phyloP scores from a whole-genome alignment of 306 rosid genomes.

The Urtica urens region DNA sequence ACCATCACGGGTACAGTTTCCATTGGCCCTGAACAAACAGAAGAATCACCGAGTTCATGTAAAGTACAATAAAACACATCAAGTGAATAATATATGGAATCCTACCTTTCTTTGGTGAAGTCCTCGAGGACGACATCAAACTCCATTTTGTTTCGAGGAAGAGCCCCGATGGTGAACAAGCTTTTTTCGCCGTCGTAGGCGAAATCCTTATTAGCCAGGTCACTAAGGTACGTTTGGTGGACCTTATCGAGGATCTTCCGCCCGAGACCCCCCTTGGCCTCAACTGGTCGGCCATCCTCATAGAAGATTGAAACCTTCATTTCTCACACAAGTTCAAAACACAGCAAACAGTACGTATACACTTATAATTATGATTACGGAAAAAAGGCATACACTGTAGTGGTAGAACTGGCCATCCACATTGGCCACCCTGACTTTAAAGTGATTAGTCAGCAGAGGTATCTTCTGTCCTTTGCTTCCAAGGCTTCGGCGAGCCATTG shows the following conservation, averaged over 20 bases:
- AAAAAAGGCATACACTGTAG: constrained; percentile 53
- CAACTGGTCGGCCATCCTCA: constrained; percentile 91
- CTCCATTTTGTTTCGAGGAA: constrained; percentile 73
- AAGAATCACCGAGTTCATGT: too few relatives aligned
- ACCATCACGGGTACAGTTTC: constrained; percentile 46
- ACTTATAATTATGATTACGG: neutral
- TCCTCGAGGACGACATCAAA: constrained; percentile 78
- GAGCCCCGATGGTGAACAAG: constrained; percentile 72
- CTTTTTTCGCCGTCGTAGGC: constrained; percentile 95
- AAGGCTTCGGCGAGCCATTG: constrained; percentile 54
- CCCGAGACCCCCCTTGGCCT: constrained; percentile 60
- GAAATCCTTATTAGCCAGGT: constrained; percentile 62
- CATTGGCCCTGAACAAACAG: constrained; percentile 38
- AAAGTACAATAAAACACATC: too few relatives aligned
- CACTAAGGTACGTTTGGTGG: constrained; percentile 61
- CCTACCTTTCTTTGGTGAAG: constrained; percentile 43
- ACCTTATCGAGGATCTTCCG: constrained; percentile 64
- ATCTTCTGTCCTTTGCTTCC: constrained; percentile 55
- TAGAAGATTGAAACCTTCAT: constrained; percentile 56
- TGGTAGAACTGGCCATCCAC: constrained; percentile 58
- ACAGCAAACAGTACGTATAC: too few relatives aligned
- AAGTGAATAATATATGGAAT: too few relatives aligned
- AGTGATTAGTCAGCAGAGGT: constrained; percentile 60
- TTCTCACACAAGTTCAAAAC: constrained; percentile 1
- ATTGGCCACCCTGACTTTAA: constrained; percentile 47